Evolutionary conservation across 257 asterid genomes (phyloP), one percentile per base, ranked within the genome.

Genomic region (Rhazya stricta): DNA sequence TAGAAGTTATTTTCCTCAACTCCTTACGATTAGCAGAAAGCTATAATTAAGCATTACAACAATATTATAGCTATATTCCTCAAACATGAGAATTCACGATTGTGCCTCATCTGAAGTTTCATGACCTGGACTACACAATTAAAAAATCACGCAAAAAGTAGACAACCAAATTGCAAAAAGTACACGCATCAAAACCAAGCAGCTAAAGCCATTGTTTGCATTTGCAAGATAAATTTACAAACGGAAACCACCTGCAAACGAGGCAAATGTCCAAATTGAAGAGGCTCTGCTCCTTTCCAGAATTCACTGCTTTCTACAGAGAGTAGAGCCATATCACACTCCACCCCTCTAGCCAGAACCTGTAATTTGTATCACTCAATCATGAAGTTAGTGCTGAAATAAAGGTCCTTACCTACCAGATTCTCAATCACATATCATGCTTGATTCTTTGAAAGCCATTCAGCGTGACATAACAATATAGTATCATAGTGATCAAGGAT

Each of bases 321-420:
- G 74, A 92, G 94, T 77, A 92, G 86, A 81, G 97, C 97, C 86
- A 90, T 85, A 82, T 92, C 97, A 78, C 97, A 92, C 78, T 88
- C 97, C 76, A 92, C 82, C 48, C 96, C 97, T 85, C 91, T 85
- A n/a, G 97, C 96, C 69, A 92, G 86, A 73, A 92, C 96, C 97
- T 92, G 83, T 13, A 51, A 66, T 66, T 66, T 37, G 50, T 37
- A 37, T 37, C 41, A 50, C 36, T 23, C 12, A 16, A 75, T 70
- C 36, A 58, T 32, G 23, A 70, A 72, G 23, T 45, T 61, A 63
- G 54, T 36, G 12, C 32, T 42, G 29, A 4, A 9, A 53, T 54
- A 21, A 54, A 53, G 32, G 57, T 51, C 57, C 73, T 34, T 18
- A 63, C 5, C 12, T 27, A 57, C 65, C 65, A 57, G 36, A 57